A percentile compares a stretch with the other conserved stretches of the same genome.
Conservation (phyloP, 1,284 basidiomycete species). For the Moesziomyces sp. region DNA sequence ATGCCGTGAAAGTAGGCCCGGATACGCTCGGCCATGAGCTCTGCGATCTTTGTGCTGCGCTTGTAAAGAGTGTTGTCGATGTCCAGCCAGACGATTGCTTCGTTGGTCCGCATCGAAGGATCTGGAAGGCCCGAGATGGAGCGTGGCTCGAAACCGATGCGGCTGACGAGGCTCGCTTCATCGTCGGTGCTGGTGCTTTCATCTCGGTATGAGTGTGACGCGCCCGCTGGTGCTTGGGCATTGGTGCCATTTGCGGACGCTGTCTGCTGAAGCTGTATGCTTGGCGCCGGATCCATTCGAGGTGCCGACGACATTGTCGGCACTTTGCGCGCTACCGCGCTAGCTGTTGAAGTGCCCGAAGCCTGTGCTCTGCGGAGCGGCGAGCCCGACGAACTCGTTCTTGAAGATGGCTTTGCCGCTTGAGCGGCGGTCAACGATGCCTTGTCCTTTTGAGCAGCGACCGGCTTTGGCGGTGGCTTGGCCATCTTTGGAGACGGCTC, state of each 20-base stretch:
- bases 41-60: constrained; percentile 73
- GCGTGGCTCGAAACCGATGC: constrained; percentile 49
- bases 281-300: not conserved
- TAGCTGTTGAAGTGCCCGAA: too few species aligned
- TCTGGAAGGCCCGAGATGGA: constrained; percentile 29
- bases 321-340: constrained; percentile 2
- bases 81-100: constrained; percentile 78
- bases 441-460: constrained; percentile 1
- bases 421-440: not conserved
- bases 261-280: not conserved
- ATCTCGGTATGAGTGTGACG: constrained; percentile 5
- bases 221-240: not conserved
- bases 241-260: not conserved
- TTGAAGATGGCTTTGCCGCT: constrained; percentile 5
- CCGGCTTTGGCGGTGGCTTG: not conserved
- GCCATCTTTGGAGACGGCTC: constrained; percentile 3
- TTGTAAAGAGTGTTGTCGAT: constrained; percentile 86
- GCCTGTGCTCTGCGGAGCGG: constrained; percentile 3
- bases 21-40: constrained; percentile 81
- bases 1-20: constrained; percentile 82
- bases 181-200: constrained; percentile 31
- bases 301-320: not conserved
- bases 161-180: constrained; percentile 8
- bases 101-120: constrained; percentile 35
- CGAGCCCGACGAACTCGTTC: constrained; percentile 5